These are phyloP conservation scores for Suhomyces terraborum DNA, from an alignment of 1,139 yeast species.

Conservation along the genomic window DNA sequence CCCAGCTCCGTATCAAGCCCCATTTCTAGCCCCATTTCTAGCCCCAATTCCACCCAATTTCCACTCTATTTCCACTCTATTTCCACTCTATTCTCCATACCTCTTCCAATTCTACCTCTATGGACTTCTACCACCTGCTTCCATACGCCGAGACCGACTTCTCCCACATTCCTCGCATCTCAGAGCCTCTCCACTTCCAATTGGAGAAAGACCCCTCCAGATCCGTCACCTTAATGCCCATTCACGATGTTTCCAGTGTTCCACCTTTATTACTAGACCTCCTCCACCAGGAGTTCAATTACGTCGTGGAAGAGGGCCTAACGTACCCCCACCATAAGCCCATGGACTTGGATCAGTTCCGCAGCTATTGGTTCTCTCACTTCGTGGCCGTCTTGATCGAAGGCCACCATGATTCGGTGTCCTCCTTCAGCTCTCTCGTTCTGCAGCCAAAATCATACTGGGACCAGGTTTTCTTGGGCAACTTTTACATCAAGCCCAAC, in stretches of 20 bases:
- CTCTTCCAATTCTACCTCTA: background rate
- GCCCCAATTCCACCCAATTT: too few species aligned
- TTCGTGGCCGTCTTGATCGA: constrained; percentile 49
- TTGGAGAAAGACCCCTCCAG: constrained; percentile 32
- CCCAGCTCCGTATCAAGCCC: too few species aligned
- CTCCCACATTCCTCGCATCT: constrained; percentile 25
- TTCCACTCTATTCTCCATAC: background rate
- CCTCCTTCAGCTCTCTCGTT: constrained; percentile 17
- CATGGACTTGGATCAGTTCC: constrained; percentile 35
- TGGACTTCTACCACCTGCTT: constrained; percentile 21
- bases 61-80: background rate
- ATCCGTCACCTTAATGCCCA: constrained; percentile 39
- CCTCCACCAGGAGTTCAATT: constrained; percentile 43
- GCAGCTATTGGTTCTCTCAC: constrained; percentile 44
- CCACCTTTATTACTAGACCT: constrained; percentile 39
- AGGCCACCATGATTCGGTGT: constrained; percentile 40
- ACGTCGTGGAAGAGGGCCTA: constrained; percentile 50
- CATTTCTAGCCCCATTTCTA: too few species aligned
- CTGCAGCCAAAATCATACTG: constrained; percentile 30
- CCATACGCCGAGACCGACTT: constrained; percentile 41
- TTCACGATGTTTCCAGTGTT: constrained; percentile 30
- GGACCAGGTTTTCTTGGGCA: constrained; percentile 56
- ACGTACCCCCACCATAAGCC: constrained; percentile 48
- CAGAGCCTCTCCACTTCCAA: constrained; percentile 28
- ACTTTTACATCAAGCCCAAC: constrained; percentile 76